Percentiles rank a stretch among this genome's conserved stretches.
These are phyloP conservation scores for Teunomyces aglyptinius DNA, from an alignment of 805 yeast species.

Conservation along the genomic window DNA sequence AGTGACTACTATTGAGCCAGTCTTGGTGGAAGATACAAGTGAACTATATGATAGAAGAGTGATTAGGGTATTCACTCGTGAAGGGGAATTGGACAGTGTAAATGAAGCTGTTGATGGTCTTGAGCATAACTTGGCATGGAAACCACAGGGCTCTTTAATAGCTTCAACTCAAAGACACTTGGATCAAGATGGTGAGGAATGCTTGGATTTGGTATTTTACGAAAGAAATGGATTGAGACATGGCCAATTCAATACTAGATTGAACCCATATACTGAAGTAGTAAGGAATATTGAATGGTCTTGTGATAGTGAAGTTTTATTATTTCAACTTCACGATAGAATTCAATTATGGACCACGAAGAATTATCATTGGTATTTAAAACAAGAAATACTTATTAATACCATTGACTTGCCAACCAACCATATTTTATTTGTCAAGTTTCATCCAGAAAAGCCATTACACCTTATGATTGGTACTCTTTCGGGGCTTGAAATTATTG, in stretches of 20 bases:
- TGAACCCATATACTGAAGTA: conserved; percentile 45
- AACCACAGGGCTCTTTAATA: conserved; percentile 84
- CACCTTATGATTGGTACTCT: conserved; percentile 65
- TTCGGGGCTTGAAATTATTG: conserved; percentile 55
- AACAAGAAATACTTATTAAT: conserved; percentile 60
- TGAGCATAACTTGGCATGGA: conserved; percentile 77
- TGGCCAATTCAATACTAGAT: conserved; percentile 74
- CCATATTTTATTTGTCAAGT: conserved; percentile 49
- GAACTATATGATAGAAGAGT: conserved; percentile 59
- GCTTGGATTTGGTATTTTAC: conserved; percentile 65
- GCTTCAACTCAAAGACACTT: conserved; percentile 73
- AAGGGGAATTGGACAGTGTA: conserved; percentile 74
- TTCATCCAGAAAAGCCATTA: conserved; percentile 90
- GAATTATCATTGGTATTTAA: conserved; percentile 94
- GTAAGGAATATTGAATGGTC: conserved; percentile 73
- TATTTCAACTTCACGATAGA: conserved; percentile 57
- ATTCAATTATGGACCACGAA: conserved; percentile 90
- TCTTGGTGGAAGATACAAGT: conserved; percentile 38
- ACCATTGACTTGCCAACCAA: conserved; percentile 15
- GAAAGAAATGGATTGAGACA: conserved; percentile 93
- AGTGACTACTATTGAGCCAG: conserved; percentile 59
- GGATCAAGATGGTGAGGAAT: conserved; percentile 50
- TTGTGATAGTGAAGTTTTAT: conserved; percentile 71
- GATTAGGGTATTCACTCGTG: conserved; percentile 76
- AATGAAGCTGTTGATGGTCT: conserved; percentile 87